Conservation (phyloP, 1,284 basidiomycete species). For the Wolfiporia cocos region DNA sequence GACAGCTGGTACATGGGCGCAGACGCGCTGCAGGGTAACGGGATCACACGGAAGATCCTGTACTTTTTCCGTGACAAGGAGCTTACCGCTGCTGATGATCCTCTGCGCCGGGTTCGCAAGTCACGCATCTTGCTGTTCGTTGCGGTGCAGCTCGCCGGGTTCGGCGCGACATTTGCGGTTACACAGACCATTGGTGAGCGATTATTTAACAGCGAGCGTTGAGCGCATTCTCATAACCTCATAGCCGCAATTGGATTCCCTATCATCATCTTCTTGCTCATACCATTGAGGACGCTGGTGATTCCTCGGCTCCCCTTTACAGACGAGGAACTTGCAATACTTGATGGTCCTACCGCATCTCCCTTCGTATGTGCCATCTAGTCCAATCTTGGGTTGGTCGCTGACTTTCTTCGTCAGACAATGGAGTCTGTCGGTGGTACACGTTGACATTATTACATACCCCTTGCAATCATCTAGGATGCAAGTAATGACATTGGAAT, state of each 20-base stretch:
- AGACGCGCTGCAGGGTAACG: conserved; percentile 77
- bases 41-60: conserved; percentile 79
- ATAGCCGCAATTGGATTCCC: conserved; percentile 91
- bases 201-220: not conserved
- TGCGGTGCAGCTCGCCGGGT: conserved; percentile 77
- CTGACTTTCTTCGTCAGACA: conserved; percentile 24
- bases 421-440: conserved; percentile 42
- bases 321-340: conserved; percentile 70
- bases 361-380: conserved; percentile 62
- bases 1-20: conserved; percentile 87
- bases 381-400: not conserved
- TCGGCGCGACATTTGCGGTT: conserved; percentile 87
- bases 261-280: conserved; percentile 80
- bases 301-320: conserved; percentile 81
- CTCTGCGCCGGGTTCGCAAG: conserved; percentile 70
- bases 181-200: conserved; percentile 83
- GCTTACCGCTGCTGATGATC: conserved; percentile 59
- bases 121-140: conserved; percentile 78
- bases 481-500: too few species aligned
- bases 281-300: conserved; percentile 75
- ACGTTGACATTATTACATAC: conserved; percentile 9
- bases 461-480: too few species aligned
- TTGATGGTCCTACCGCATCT: conserved; percentile 87
- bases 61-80: conserved; percentile 77
- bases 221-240: not conserved